phyloP scores from a whole-genome alignment of 345 rosid genomes.

The Gossypium longicalyx region DNA sequence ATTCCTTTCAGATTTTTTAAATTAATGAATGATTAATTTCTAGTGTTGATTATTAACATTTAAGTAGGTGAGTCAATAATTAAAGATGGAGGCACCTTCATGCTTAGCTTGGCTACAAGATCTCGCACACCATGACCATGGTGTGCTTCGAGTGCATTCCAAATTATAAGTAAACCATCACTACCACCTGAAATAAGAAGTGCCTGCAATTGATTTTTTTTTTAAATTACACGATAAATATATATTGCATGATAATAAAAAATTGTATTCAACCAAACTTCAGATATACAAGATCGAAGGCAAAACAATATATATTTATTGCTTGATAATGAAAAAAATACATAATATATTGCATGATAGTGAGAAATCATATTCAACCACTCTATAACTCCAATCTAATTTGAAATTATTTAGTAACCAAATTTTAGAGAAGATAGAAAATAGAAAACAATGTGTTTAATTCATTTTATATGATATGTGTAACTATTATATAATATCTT shows the following conservation, averaged over 20 bases:
- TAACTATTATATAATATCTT: too few species aligned
- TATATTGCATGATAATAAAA: not conserved
- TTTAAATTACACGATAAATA: not conserved
- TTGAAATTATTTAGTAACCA: too few species aligned
- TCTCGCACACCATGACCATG: constrained; percentile 88
- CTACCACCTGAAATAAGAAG: constrained; percentile 95
- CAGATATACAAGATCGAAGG: not conserved
- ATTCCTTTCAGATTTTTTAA: not conserved
- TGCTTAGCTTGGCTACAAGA: constrained; percentile 90
- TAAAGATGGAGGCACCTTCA: constrained; percentile 49
- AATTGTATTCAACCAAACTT: not conserved
- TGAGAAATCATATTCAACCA: too few species aligned
- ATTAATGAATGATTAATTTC: not conserved
- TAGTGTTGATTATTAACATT: not conserved
- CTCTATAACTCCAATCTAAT: too few species aligned
- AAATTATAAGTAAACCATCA: constrained; percentile 88
- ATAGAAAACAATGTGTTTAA: too few species aligned
- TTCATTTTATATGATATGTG: too few species aligned
- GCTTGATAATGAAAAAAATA: too few species aligned
- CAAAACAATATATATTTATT: not conserved
- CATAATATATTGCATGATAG: too few species aligned
- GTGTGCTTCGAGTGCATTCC: constrained; percentile 65
- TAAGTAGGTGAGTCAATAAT: not conserved
- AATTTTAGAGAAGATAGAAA: too few species aligned
- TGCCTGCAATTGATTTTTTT: constrained; percentile 46